Conservation (phyloP, 495 filamentous ascomycete species). For the Annulohypoxylon nitens region DNA sequence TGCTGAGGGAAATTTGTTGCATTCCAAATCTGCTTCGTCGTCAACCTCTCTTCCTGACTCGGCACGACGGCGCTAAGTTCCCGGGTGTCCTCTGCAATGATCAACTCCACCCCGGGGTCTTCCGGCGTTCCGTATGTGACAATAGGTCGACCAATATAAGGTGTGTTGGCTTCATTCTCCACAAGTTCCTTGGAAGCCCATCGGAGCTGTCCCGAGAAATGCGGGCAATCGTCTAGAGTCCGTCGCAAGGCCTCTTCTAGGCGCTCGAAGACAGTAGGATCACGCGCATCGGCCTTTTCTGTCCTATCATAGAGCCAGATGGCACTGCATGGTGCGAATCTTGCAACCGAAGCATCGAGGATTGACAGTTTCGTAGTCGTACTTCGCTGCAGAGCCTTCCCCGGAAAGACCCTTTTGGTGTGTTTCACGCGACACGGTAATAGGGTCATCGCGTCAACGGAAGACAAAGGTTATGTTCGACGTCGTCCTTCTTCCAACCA, state of each 20-base stretch:
- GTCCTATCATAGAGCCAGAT: slow-evolving; percentile 57
- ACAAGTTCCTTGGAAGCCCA: slow-evolving; percentile 45
- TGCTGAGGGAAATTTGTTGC: slow-evolving; percentile 43
- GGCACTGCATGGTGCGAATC: slow-evolving; percentile 53
- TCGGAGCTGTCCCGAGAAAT: slow-evolving; percentile 54
- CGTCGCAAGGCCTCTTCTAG: slow-evolving; percentile 51
- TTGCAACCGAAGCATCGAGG: slow-evolving; percentile 51
- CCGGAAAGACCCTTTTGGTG: slow-evolving; percentile 46
- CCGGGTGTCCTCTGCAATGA: slow-evolving; percentile 31
- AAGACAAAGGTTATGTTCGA: not conserved
- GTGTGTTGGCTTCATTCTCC: slow-evolving; percentile 37
- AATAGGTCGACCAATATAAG: slow-evolving; percentile 41
- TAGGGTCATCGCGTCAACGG: slow-evolving; percentile 12
- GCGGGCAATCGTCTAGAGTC: slow-evolving; percentile 55
- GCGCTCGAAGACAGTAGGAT: slow-evolving; percentile 42
- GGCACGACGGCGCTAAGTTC: slow-evolving; percentile 49
- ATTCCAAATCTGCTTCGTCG: slow-evolving; percentile 48
- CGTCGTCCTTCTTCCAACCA: not conserved
- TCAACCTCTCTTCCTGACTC: slow-evolving; percentile 46
- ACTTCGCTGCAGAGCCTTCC: slow-evolving; percentile 9
- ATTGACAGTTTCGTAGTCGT: slow-evolving; percentile 54
- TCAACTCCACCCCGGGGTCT: slow-evolving; percentile 50
- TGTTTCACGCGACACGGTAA: slow-evolving; percentile 21
- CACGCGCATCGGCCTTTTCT: slow-evolving; percentile 30
- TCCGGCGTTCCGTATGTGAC: slow-evolving; percentile 38